Evolutionary conservation across 306 rosid genomes (phyloP).

Genomic region (Fragaria nilgerrensis): DNA sequence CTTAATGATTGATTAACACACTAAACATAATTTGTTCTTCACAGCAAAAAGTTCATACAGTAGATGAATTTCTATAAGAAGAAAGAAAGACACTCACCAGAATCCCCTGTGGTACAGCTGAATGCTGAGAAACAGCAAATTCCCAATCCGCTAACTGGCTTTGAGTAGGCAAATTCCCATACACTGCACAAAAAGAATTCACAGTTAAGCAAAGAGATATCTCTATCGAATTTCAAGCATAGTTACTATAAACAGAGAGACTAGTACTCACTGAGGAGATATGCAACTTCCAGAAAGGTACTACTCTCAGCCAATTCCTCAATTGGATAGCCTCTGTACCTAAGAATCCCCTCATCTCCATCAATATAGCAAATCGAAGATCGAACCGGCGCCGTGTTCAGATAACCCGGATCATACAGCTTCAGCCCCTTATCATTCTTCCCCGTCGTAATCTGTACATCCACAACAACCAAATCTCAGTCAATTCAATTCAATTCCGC

Average conservation of each 20-base stretch:
- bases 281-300: slow-evolving; percentile 73
- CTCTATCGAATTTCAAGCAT: too few species aligned
- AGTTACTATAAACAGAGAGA: neutral
- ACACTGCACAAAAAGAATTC: slow-evolving; percentile 42
- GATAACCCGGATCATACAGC: slow-evolving; percentile 88
- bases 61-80: neutral
- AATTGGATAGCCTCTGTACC: slow-evolving; percentile 87
- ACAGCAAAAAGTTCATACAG: neutral
- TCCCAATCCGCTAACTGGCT: slow-evolving; percentile 77
- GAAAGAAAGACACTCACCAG: slow-evolving; percentile 44
- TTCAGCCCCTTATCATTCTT: slow-evolving; percentile 78
- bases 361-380: slow-evolving; percentile 79
- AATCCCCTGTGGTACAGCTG: slow-evolving; percentile 87
- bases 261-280: slow-evolving; percentile 65
- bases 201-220: neutral
- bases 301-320: slow-evolving; percentile 88
- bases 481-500: neutral
- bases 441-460: slow-evolving; percentile 60
- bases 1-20: neutral
- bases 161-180: slow-evolving; percentile 84
- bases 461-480: neutral
- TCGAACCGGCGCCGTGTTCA: slow-evolving; percentile 84
- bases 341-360: slow-evolving; percentile 87
- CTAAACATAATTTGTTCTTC: neutral
- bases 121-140: slow-evolving; percentile 80